These are phyloP conservation scores for Pichia paraexigua DNA, from an alignment of 805 yeast species.

Conservation along the genomic window DNA sequence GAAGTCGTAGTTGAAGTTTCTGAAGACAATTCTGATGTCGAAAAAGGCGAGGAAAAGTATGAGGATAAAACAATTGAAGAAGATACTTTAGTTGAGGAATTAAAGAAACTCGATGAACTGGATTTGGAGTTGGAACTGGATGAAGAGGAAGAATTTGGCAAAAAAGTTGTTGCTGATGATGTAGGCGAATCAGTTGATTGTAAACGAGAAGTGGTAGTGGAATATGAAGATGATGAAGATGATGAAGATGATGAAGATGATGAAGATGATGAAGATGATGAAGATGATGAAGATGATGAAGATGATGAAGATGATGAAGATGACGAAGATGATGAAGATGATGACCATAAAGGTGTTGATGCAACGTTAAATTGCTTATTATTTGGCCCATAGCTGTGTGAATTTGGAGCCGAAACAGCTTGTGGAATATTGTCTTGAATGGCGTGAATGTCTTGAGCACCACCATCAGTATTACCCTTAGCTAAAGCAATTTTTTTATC, in stretches of 20 bases:
- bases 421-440: constrained; percentile 26
- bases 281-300: background rate
- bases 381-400: constrained; percentile 7
- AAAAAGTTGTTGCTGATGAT: background rate
- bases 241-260: background rate
- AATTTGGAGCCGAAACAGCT: constrained; percentile 6
- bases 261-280: background rate
- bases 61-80: background rate
- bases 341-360: constrained; percentile 4
- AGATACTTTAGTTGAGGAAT: background rate
- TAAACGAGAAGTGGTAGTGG: no score
- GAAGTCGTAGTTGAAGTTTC: background rate
- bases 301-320: background rate
- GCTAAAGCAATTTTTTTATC: constrained; percentile 37
- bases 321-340: background rate
- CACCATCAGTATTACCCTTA: constrained; percentile 31
- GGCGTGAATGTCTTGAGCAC: constrained; percentile 32
- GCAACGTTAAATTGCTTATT: constrained; percentile 7
- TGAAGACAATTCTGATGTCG: background rate
- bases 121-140: background rate
- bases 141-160: background rate
- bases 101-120: background rate
- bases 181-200: background rate
- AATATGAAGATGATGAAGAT: background rate
- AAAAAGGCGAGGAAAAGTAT: background rate